phyloP scores from a whole-genome alignment of 768 basidiomycete species.

The Termitomyces heimii region DNA sequence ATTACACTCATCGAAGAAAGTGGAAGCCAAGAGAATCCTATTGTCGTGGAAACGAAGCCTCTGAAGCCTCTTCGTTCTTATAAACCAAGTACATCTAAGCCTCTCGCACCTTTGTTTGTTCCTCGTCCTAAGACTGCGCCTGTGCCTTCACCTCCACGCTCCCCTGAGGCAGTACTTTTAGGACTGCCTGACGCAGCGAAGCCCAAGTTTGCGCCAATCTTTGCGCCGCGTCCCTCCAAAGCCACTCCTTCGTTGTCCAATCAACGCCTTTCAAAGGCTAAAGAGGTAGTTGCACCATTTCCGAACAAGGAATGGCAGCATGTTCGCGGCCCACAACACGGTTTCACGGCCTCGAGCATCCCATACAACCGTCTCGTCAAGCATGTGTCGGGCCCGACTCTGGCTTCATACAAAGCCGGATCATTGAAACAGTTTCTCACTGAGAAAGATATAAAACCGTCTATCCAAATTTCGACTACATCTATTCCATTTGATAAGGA shows the following conservation, averaged over 20 bases:
- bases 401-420: background rate
- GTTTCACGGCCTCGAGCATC: conserved; percentile 17
- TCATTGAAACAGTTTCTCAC: background rate
- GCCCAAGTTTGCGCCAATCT: background rate
- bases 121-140: conserved; percentile 19
- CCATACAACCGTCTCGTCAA: conserved; percentile 7
- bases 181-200: background rate
- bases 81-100: conserved; percentile 18
- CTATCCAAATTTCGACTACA: background rate
- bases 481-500: conserved; percentile 5
- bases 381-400: background rate
- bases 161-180: background rate
- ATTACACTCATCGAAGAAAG: conserved; percentile 10
- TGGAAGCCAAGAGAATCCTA: conserved; percentile 33
- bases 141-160: background rate
- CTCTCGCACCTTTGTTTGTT: conserved; percentile 42
- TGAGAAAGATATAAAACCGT: background rate
- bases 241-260: background rate
- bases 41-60: conserved; percentile 39
- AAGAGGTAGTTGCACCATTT: conserved; percentile 29
- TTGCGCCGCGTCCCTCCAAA: background rate
- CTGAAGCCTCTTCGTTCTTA: conserved; percentile 16
- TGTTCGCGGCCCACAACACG: conserved; percentile 50
- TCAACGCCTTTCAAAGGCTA: background rate
- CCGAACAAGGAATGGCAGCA: conserved; percentile 52